Evolutionary conservation across 371 early-diverging fungal genomes (phyloP).

Genomic region (Actinomortierella ambigua): DNA sequence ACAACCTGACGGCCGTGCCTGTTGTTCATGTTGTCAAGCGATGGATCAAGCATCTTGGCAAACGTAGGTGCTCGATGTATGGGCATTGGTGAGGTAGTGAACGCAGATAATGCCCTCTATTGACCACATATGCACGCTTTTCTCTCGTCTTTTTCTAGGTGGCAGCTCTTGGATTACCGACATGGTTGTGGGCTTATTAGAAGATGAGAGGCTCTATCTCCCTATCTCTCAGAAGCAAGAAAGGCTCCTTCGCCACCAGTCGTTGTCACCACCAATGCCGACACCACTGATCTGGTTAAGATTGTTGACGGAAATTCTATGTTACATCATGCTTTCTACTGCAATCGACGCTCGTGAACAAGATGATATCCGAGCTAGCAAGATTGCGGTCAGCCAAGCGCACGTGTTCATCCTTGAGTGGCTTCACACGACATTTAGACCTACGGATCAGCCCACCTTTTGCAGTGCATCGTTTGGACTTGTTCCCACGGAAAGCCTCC

Average conservation of each 20-base stretch:
- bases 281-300: slow-evolving; percentile 24
- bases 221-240: slow-evolving; percentile 34
- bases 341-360: slow-evolving; percentile 34
- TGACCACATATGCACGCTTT: no score
- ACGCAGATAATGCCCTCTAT: no score
- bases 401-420: slow-evolving; percentile 35
- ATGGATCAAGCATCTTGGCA: slow-evolving; percentile 41
- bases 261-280: no score
- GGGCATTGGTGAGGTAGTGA: no score
- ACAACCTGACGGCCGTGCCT: not conserved
- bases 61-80: slow-evolving; percentile 1
- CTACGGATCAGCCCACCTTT: not conserved
- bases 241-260: not conserved
- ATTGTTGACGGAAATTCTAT: slow-evolving; percentile 36
- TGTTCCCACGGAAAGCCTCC: slow-evolving; percentile 18
- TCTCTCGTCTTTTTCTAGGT: no score
- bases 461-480: slow-evolving; percentile 34
- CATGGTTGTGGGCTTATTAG: slow-evolving; percentile 28
- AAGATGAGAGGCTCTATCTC: slow-evolving; percentile 15
- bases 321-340: slow-evolving; percentile 36
- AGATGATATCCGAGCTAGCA: slow-evolving; percentile 35
- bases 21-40: slow-evolving; percentile 36
- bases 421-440: slow-evolving; percentile 30
- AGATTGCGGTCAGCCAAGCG: slow-evolving; percentile 27
- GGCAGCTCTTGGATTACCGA: slow-evolving; percentile 30